phyloP scores from a whole-genome alignment of 164 flowering plant species.

The Magnolia sinica region DNA sequence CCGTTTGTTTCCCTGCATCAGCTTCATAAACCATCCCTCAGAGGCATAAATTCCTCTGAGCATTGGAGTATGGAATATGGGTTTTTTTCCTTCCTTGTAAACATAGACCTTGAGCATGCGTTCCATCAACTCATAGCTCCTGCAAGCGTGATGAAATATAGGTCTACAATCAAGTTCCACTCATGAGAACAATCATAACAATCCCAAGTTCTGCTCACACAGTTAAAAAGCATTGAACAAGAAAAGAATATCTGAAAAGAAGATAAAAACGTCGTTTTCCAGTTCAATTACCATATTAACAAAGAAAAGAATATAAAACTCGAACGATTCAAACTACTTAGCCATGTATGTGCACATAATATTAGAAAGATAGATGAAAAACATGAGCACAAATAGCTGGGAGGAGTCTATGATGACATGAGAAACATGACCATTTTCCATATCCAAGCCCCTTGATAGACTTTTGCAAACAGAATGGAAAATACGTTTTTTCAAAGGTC shows the following conservation, averaged over 20 bases:
- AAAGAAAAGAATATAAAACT: background rate
- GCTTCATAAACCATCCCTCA: constrained; percentile 20
- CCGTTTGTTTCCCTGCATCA: constrained; percentile 12
- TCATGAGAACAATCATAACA: background rate
- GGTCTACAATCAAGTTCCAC: too few relatives aligned
- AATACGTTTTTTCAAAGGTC: too few relatives aligned
- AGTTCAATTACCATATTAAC: too few relatives aligned
- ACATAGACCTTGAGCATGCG: constrained; percentile 10
- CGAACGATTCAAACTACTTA: background rate
- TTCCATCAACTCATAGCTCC: constrained; percentile 20
- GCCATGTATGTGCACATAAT: background rate
- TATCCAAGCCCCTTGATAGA: too few relatives aligned
- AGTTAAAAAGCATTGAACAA: background rate
- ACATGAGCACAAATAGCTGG: too few relatives aligned
- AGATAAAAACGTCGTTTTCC: background rate
- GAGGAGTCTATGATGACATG: too few relatives aligned
- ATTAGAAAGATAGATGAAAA: too few relatives aligned
- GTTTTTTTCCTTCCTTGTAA: constrained; percentile 15
- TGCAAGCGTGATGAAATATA: background rate
- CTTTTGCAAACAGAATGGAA: too few relatives aligned
- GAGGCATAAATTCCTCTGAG: constrained; percentile 16
- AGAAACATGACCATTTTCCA: too few relatives aligned
- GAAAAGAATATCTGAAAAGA: background rate
- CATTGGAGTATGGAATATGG: constrained; percentile 15
- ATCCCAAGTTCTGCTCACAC: background rate